Base-by-base conservation (phyloP, 2,329 filamentous ascomycete species). In the Colletotrichum plurivorum region DNA sequence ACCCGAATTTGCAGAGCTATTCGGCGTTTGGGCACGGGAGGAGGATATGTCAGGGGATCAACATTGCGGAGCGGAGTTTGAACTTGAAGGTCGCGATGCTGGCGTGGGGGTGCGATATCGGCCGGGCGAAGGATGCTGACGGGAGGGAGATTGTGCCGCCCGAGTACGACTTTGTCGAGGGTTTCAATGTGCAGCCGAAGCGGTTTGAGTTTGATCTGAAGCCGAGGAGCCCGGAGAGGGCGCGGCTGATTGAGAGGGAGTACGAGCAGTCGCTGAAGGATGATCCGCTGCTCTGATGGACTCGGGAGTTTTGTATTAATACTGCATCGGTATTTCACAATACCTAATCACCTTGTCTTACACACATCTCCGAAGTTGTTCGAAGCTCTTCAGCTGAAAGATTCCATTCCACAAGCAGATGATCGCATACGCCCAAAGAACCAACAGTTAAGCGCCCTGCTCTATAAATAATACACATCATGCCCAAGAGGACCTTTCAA, bases 21-120 rank as follows among this genome's bases (percentile, higher is more conserved):
- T 78, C 78, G 31, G 78, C 82, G 20, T 89, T 89, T 71, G 88
- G 87, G 2, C 88, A 86, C 72, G 87, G 87, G 0, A 80, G 86
- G 2, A 78, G 87, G 3, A 83, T 85, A 0, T 84, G 83, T 46
- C 83, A 82, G 56, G 82, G 82, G 4, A 71, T 81, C 2, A 80
- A 81, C 20, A 78, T 83, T 18, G 81, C 82, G 0, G 81, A 83
- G 60, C 78, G 81, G 69, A 79, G 81, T 45, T 74, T 83, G 12
- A 82, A 79, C 71, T 77, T 84, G 3, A 73, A 79, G 41, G 78
- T 82, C 71, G 81, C 81, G 27, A 76, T 79, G 20, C 71, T 83
- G 63, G 77, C 78, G 0, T 83, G 80, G 78, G 76, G 75, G 0
- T 78, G 82, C 25, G 49, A 77, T 43, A 69, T 82, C 9, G 76